Evolutionary conservation across 2,329 filamentous ascomycete genomes (phyloP), one percentile per base, ranked within the genome.

Genomic region (Alternaria brassicicola): DNA sequence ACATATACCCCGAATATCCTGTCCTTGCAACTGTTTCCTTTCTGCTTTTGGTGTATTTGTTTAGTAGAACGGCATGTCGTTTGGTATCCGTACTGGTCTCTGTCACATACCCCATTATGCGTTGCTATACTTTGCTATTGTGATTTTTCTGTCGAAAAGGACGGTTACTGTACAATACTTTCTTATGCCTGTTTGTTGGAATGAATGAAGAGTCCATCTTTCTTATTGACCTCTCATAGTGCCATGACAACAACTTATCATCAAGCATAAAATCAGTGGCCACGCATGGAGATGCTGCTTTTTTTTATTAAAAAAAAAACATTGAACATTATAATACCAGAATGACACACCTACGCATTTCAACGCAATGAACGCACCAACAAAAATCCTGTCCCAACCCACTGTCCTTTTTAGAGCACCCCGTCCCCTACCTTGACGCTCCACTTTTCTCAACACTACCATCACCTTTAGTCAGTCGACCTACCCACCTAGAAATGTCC

Each of bases 1-100:
- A 58, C 13, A 51, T 59, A 55, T 55, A 59, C 52, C 56, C 56
- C 25, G 17, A 28, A 19, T 47, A 21, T 28, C 25, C 33, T 28
- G 26, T 51, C 21, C 28, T 12, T 59, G 46, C 26, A 23, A 26
- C 6, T n/a, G 8, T 38, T 42, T 35, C 28, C 5, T 35, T 39
- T 17, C 28, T 39, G 26, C 17, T 12, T 49, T 21, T 19, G 12
- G 31, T 39, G 28, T 38, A 5, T 28, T 23, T 15, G 31, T 36
- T 38, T 33, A 30, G 39, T 25, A 4, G 8, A 19, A 38, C 13
- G 4, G n/a, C 5, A 3, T 51, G 7, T 41, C 13, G 25, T 51
- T 23, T 21, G 12, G 2, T n/a, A 15, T 17, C 35, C 25, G 17
- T 17, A 41, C 13, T 30, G n/a, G 25, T 51, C 19, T 51, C 31